phyloP scores from a whole-genome alignment of 1,284 basidiomycete genomes.

The Peniophora sp. region DNA sequence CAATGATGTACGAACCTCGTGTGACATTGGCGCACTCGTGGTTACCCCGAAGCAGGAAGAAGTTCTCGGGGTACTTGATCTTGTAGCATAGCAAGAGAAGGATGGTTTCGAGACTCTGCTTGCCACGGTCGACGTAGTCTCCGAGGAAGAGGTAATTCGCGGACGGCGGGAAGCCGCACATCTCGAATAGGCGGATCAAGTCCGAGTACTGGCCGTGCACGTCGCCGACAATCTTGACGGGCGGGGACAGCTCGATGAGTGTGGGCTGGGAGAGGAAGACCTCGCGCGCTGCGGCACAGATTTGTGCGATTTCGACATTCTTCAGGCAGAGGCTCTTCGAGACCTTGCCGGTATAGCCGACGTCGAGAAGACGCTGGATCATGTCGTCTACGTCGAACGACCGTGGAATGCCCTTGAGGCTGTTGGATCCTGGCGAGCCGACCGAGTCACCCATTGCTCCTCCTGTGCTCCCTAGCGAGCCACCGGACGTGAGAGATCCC shows the following conservation, averaged over 20 bases:
- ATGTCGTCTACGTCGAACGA: conserved; percentile 96
- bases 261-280: conserved; percentile 97
- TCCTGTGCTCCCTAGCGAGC: conserved; percentile 34
- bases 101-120: conserved; percentile 98
- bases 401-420: conserved; percentile 49
- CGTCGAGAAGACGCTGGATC: conserved; percentile 93
- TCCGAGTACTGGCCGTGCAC: conserved; percentile 99
- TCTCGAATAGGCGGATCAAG: conserved; percentile 96
- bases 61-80: conserved; percentile 99
- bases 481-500: conserved; percentile 21
- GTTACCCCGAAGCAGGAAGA: conserved; percentile 96
- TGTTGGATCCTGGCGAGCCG: conserved; percentile 30
- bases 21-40: conserved; percentile 99
- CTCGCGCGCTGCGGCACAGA: conserved; percentile 95
- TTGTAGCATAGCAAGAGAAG: conserved; percentile 97
- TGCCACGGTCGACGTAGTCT: conserved; percentile 98
- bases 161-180: conserved; percentile 97
- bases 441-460: conserved; percentile 30
- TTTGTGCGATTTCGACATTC: conserved; percentile 92
- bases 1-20: conserved; percentile 53
- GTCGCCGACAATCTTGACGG: conserved; percentile 99
- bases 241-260: conserved; percentile 94
- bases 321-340: conserved; percentile 95
- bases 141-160: conserved; percentile 99
- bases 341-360: conserved; percentile 97